These are phyloP conservation scores for Saccharomyces hybrid DNA, from an alignment of 1,139 yeast genomes.

Conservation along the genomic window DNA sequence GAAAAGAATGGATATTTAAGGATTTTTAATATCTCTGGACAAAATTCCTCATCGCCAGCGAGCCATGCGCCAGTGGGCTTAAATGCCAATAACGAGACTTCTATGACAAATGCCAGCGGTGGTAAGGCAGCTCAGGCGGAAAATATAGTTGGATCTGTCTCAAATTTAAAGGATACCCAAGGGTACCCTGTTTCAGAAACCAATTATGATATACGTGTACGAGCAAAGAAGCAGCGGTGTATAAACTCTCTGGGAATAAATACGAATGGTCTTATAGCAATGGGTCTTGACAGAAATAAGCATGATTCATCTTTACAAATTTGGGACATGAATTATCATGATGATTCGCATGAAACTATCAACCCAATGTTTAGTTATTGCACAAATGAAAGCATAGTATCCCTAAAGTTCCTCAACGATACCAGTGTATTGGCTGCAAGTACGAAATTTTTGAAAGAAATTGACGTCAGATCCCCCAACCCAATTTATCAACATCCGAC, in stretches of 20 bases:
- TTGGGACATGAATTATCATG: slow-evolving; percentile 68
- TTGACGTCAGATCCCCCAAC: slow-evolving; percentile 63
- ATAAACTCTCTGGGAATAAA: slow-evolving; percentile 72
- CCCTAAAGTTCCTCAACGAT: slow-evolving; percentile 60
- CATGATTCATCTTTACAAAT: slow-evolving; percentile 72
- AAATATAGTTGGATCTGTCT: neutral
- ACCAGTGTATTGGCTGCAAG: slow-evolving; percentile 65
- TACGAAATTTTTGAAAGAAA: slow-evolving; percentile 68
- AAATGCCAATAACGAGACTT: neutral
- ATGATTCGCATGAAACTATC: slow-evolving; percentile 34
- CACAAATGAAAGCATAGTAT: slow-evolving; percentile 67
- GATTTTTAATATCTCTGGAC: slow-evolving; percentile 48
- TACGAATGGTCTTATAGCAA: slow-evolving; percentile 56
- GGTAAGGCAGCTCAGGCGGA: slow-evolving; percentile 5
- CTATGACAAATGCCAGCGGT: neutral
- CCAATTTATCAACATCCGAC: slow-evolving; percentile 73
- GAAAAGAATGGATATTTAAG: slow-evolving; percentile 62
- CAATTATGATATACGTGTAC: slow-evolving; percentile 31
- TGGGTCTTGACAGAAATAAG: slow-evolving; percentile 74
- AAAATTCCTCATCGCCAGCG: neutral
- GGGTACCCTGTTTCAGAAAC: slow-evolving; percentile 13
- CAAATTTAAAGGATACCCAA: slow-evolving; percentile 1
- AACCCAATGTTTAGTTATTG: slow-evolving; percentile 56
- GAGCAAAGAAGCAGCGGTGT: slow-evolving; percentile 64
- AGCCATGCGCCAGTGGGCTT: neutral